Evolutionary conservation across 2,329 filamentous ascomycete genomes (phyloP).

Genomic region (Graphilbum sp.): DNA sequence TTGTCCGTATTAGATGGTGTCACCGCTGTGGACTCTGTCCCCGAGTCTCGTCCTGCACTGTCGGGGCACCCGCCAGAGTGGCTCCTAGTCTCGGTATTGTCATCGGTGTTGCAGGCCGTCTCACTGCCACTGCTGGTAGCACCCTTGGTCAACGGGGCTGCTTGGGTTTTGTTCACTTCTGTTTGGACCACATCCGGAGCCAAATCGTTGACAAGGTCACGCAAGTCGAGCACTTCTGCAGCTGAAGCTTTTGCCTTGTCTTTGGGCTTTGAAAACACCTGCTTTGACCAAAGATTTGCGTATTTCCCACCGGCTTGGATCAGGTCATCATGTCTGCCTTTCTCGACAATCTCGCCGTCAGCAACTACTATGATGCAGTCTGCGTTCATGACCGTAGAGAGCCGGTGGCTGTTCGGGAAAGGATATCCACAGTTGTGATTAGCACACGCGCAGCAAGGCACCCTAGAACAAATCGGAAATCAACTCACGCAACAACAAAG

Average conservation of each 20-base stretch:
- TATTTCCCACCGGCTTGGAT: slow-evolving; percentile 44
- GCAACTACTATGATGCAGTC: slow-evolving; percentile 51
- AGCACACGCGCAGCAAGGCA: no score
- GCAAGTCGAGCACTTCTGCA: slow-evolving; percentile 10
- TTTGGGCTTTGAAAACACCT: slow-evolving; percentile 32
- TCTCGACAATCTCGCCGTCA: slow-evolving; percentile 45
- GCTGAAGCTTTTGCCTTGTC: slow-evolving; percentile 15
- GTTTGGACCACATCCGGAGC: slow-evolving; percentile 19
- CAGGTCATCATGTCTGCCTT: slow-evolving; percentile 43
- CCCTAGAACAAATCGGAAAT: background rate
- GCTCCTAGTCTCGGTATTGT: background rate
- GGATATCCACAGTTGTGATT: no score
- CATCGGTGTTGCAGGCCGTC: background rate
- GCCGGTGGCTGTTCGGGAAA: slow-evolving; percentile 41
- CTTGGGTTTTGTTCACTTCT: slow-evolving; percentile 19
- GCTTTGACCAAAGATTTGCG: slow-evolving; percentile 47
- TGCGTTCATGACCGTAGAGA: slow-evolving; percentile 56
- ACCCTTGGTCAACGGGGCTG: background rate
- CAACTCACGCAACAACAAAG: slow-evolving; percentile 44
- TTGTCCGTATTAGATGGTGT: slow-evolving; percentile 19
- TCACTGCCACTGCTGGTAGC: background rate
- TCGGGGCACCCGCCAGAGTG: background rate
- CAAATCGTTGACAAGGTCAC: slow-evolving; percentile 20
- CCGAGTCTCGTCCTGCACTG: background rate
- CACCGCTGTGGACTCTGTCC: background rate